Conservation (phyloP, 2,329 filamentous ascomycete genomes). For the Aspergillus ustus region DNA sequence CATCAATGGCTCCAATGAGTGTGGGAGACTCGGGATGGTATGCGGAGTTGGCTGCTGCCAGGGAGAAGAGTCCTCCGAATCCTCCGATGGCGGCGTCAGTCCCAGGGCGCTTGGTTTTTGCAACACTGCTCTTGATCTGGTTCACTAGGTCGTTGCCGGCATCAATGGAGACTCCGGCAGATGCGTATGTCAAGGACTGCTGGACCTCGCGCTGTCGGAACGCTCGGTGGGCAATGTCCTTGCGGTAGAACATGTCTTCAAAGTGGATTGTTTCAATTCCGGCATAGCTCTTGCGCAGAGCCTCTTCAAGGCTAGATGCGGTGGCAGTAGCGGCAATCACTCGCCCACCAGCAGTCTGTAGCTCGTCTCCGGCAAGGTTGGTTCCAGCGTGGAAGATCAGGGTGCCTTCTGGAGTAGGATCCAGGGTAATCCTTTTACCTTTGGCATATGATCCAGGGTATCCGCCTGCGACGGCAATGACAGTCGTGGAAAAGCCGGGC, state of each 20-base stretch:
- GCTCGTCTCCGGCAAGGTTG: slow-evolving; percentile 61
- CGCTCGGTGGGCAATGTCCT: slow-evolving; percentile 82
- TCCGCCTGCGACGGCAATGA: slow-evolving; percentile 90
- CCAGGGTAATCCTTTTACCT: slow-evolving; percentile 67
- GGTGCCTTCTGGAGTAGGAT: slow-evolving; percentile 60
- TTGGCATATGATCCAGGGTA: slow-evolving; percentile 88
- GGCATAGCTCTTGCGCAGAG: slow-evolving; percentile 85
- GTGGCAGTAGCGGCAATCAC: slow-evolving; percentile 92
- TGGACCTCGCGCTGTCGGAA: slow-evolving; percentile 44
- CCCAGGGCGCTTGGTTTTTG: slow-evolving; percentile 80
- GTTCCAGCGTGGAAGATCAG: slow-evolving; percentile 96
- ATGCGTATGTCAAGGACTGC: slow-evolving; percentile 78
- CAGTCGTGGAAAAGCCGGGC: slow-evolving; percentile 77
- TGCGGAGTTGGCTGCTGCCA: slow-evolving; percentile 68
- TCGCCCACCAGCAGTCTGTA: slow-evolving; percentile 82
- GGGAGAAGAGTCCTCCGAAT: slow-evolving; percentile 86
- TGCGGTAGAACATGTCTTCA: slow-evolving; percentile 87
- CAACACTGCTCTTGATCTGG: slow-evolving; percentile 88
- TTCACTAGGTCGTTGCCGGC: slow-evolving; percentile 91
- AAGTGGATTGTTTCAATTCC: slow-evolving; percentile 81
- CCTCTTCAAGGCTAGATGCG: slow-evolving; percentile 74
- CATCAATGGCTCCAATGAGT: slow-evolving; percentile 92
- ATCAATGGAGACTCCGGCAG: slow-evolving; percentile 92
- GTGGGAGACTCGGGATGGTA: slow-evolving; percentile 78
- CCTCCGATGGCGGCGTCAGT: slow-evolving; percentile 94